Evolutionary conservation across 2,329 filamentous ascomycete species (phyloP), one percentile per base, ranked within the genome.

Genomic region (Aureobasidium sp.): DNA sequence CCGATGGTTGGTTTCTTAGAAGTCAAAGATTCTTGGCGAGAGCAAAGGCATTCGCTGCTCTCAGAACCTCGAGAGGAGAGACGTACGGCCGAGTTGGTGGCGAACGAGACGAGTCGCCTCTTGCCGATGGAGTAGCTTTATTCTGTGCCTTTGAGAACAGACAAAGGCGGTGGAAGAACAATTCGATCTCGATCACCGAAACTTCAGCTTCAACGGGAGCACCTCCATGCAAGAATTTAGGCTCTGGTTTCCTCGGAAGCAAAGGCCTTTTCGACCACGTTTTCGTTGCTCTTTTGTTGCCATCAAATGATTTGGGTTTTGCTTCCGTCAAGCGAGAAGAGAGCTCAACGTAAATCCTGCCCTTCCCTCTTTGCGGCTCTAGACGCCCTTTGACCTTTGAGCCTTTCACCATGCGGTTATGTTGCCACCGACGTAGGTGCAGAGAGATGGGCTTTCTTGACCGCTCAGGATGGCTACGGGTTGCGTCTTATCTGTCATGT

Each of bases 341-440:
- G 15, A 36, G 47, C 47, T 51, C 47, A 51, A 51, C 47, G 47
- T 51, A 51, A 51, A 51, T 34, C 12, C 14, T 48, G 45, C 45
- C 15, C 20, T 11, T 11, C 14, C 20, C 42, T 25, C 5, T 51
- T 15, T 34, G 47, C 47, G 47, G 47, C 47, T 51, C 47, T 51
- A 29, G 29, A 51, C 29, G 47, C 29, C 47, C 47, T 36, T 51
- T 36, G 31, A 34, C 47, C n/a, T n/a, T 29, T 25, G n/a, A 9
- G 20, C 49, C 34, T 41, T 41, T 27, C 20, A 29, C 25, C 15
- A n/a, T 39, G 34, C 49, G 31, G n/a, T 14, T 52, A n/a, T 53
- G 51, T 61, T 52, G 59, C 59, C 59, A 61, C 59, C 59, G 59
- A 61, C 59, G 59, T 61, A 45, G 27, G 31, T 34, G 31, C 31